These are phyloP conservation scores for Pseudogymnoascus sp. DNA, from an alignment of 2,329 filamentous ascomycete genomes.

Conservation along the genomic window DNA sequence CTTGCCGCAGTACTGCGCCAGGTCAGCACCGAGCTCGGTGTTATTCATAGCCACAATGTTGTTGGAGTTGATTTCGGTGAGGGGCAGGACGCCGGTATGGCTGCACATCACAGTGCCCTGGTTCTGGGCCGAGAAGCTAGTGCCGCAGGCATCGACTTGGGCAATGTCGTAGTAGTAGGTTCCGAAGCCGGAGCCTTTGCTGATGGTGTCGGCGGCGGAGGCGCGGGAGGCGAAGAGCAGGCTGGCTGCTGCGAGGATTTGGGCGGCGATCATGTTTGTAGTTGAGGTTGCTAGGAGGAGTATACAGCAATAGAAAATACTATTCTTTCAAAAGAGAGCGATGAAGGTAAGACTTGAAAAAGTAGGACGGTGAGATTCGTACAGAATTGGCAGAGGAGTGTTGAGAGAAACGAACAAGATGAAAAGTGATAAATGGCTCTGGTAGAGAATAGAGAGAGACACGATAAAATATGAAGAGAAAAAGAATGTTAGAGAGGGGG, in stretches of 20 bases:
- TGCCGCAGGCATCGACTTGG: background rate
- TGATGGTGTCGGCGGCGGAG: background rate
- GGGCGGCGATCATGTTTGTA: background rate
- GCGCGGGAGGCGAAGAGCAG: background rate
- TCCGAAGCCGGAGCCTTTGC: background rate
- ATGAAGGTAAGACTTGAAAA: background rate
- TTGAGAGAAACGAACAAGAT: background rate
- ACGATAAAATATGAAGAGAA: background rate
- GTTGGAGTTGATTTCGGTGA: background rate
- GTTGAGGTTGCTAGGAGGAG: background rate
- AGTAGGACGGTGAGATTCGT: background rate
- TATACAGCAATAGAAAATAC: background rate
- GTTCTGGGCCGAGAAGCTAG: background rate
- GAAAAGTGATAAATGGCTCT: background rate
- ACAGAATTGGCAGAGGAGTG: background rate
- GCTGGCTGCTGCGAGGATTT: background rate
- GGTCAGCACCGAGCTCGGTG: background rate
- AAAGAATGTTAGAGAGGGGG: background rate
- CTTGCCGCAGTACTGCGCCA: background rate
- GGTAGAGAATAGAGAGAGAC: background rate
- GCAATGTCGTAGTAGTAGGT: background rate
- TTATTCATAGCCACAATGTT: background rate
- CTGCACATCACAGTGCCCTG: background rate
- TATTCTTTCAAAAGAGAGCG: background rate
- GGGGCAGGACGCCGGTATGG: background rate